phyloP scores from a whole-genome alignment of 495 filamentous ascomycete genomes.

The Aspergillus wentii region DNA sequence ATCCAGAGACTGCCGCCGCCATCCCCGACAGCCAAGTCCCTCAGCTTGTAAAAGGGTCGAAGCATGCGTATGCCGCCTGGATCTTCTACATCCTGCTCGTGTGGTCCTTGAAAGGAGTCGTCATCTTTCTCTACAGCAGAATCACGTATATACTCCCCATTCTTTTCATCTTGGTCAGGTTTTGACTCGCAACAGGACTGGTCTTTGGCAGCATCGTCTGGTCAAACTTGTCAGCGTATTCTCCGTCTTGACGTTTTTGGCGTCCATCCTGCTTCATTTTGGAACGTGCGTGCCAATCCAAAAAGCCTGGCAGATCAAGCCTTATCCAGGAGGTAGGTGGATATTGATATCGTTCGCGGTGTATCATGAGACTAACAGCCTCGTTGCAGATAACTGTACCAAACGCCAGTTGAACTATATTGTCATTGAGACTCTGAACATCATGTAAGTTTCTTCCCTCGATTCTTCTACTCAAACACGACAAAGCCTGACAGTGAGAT shows the following conservation, averaged over 20 bases:
- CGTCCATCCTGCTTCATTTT: slow-evolving; percentile 35
- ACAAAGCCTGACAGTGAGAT: not conserved
- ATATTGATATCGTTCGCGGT: not conserved
- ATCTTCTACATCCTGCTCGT: slow-evolving; percentile 40
- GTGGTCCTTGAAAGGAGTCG: slow-evolving; percentile 45
- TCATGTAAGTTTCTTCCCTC: slow-evolving; percentile 7
- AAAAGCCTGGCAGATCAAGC: slow-evolving; percentile 44
- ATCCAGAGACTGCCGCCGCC: slow-evolving; percentile 2
- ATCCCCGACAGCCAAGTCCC: slow-evolving; percentile 5
- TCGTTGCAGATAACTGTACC: slow-evolving; percentile 13
- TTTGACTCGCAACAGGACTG: slow-evolving; percentile 4
- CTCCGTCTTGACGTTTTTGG: slow-evolving; percentile 33
- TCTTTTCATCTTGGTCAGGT: not conserved
- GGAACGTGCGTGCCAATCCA: slow-evolving; percentile 36
- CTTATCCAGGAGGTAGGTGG: slow-evolving; percentile 31
- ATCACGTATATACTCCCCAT: slow-evolving; percentile 33
- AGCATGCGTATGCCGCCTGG: slow-evolving; percentile 27
- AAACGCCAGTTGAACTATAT: slow-evolving; percentile 11
- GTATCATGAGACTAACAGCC: not conserved
- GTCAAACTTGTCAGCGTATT: slow-evolving; percentile 9
- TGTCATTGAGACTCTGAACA: slow-evolving; percentile 11
- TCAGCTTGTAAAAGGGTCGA: slow-evolving; percentile 2
- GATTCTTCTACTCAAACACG: not conserved
- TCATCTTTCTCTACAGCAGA: slow-evolving; percentile 43
- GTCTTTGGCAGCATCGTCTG: slow-evolving; percentile 13